A percentile compares a stretch with the other conserved stretches of the same genome.
Evolutionary conservation across 2,329 filamentous ascomycete species (phyloP).

Genomic region (Xylaria sp.): DNA sequence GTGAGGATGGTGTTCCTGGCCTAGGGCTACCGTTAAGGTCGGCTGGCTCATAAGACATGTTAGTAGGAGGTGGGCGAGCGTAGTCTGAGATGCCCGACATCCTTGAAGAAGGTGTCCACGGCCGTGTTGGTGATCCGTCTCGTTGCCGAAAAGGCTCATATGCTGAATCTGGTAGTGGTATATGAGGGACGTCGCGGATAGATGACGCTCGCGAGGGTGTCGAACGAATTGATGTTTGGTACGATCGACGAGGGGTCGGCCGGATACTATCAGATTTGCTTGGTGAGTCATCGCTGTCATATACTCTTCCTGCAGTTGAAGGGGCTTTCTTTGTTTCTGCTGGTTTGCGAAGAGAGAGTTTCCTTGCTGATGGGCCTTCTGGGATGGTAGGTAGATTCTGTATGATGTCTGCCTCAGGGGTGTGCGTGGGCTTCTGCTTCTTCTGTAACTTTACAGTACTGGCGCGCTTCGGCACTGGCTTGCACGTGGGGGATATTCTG

Average conservation of each 20-base stretch:
- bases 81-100: constrained; percentile 68
- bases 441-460: constrained; percentile 65
- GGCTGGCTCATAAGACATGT: constrained; percentile 81
- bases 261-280: constrained; percentile 57
- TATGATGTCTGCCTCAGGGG: constrained; percentile 51
- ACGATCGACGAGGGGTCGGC: constrained; percentile 57
- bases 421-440: constrained; percentile 51
- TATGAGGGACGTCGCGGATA: constrained; percentile 68
- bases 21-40: constrained; percentile 91
- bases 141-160: constrained; percentile 68
- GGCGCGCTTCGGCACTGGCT: constrained; percentile 43
- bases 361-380: constrained; percentile 61
- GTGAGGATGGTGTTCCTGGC: constrained; percentile 88
- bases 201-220: constrained; percentile 59
- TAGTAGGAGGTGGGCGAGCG: constrained; percentile 75
- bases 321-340: constrained; percentile 42
- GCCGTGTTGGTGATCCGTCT: constrained; percentile 65
- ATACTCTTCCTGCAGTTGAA: constrained; percentile 31
- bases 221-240: constrained; percentile 65
- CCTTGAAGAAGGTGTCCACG: constrained; percentile 66
- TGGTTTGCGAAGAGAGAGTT: constrained; percentile 51
- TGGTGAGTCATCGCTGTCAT: constrained; percentile 56
- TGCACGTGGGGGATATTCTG: constrained; percentile 42
- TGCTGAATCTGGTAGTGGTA: constrained; percentile 71
- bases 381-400: constrained; percentile 63